Evolutionary conservation across 768 basidiomycete species (phyloP), one percentile per base, ranked within the genome.

Genomic region (Suillus discolor): DNA sequence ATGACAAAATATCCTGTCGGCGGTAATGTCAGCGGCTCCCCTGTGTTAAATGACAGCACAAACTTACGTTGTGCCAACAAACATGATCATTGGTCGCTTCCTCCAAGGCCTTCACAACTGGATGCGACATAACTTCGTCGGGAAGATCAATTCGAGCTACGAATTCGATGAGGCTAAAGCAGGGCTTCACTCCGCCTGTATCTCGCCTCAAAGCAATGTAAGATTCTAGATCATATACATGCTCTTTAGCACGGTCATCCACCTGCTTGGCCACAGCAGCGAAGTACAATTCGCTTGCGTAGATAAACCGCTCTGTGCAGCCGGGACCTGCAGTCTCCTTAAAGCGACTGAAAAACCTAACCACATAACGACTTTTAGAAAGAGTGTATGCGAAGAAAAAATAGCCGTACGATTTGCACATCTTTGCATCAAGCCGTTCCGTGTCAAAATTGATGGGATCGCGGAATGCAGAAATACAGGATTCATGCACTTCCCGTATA

Each of bases 1-100:
- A 54, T 16, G 89, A 92, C 71, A 89, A 88, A 38, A 91, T 88
- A 67, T 91, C 90, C 89, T 90, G 3, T 3, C 1, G 18, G n/a
- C 9, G 54, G 15, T 18, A 5, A 62, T 74, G 36, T 57, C n/a
- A 57, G n/a, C 11, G 1, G 6, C 67, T 39, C 25, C 18, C 23
- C 45, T 4, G n/a, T n/a, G n/a, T 23, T 16, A 4, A 6, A 62
- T 28, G 44, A 34, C 9, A 73, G 57, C 63, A 16, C 61, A 49
- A 4, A 6, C 68, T 66, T 66, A 79, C 82, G 57, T 83, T 84
- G 36, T 78, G 79, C 79, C 83, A 84, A 11, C 79, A 80, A 54
- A 87, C 78, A 61, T 85, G 74, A 63, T 88, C 86, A 63, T 83
- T 84, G 6, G 83, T 80, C 44, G 79, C 73, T 59, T 84, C 77